phyloP scores from a whole-genome alignment of 2,329 filamentous ascomycete species.

The Pseudogymnoascus sp. region DNA sequence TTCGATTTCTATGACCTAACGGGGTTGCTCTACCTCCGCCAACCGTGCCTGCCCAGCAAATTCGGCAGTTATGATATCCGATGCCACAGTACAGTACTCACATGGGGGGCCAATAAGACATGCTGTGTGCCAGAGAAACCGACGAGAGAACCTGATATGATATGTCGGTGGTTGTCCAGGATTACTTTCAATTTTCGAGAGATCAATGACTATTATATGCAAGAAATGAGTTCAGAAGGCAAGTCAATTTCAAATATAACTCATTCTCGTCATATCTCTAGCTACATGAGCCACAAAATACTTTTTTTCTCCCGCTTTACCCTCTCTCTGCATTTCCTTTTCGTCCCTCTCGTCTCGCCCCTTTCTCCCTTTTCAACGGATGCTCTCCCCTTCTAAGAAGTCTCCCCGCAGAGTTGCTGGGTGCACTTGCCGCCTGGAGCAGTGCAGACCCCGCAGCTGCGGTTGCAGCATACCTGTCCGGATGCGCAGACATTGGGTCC shows the following conservation, averaged over 20 bases:
- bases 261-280: background rate
- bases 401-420: background rate
- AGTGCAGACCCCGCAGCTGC: background rate
- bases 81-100: background rate
- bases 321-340: background rate
- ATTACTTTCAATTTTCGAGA: background rate
- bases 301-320: background rate
- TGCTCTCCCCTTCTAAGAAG: background rate
- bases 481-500: background rate
- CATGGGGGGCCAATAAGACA: background rate
- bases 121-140: background rate
- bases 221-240: background rate
- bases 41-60: background rate
- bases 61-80: background rate
- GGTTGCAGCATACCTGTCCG: background rate
- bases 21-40: background rate
- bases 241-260: background rate
- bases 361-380: background rate
- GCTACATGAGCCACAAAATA: background rate
- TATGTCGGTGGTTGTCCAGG: background rate
- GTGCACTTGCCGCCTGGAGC: background rate
- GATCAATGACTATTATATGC: background rate
- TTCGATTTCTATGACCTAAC: background rate
- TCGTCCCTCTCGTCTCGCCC: background rate
- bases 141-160: background rate